Evolutionary conservation across 768 basidiomycete genomes (phyloP).

Genomic region (Leccinum barrowsii): DNA sequence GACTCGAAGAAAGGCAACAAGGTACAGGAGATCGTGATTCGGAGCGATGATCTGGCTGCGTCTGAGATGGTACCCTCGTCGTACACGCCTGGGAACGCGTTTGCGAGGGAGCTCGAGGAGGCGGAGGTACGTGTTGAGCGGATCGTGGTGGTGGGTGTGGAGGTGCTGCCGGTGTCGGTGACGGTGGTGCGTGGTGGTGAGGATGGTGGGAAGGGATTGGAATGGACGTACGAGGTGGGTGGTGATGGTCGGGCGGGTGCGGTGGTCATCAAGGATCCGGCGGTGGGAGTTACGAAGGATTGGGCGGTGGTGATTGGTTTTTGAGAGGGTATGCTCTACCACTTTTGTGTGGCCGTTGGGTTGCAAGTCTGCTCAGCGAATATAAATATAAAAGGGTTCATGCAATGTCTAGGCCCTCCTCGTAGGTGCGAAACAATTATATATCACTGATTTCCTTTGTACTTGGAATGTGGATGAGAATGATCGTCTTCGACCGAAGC

Average conservation of each 20-base stretch:
- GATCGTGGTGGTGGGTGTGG: conserved; percentile 74
- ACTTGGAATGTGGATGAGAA: not conserved
- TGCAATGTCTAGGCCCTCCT: not conserved
- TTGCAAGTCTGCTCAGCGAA: not conserved
- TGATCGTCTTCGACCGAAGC: not conserved
- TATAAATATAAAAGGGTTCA: not conserved
- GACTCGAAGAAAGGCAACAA: not conserved
- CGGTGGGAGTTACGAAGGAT: conserved; percentile 51
- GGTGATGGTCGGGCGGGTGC: conserved; percentile 56
- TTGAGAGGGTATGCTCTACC: conserved; percentile 1
- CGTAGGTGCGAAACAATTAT: not conserved
- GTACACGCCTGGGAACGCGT: conserved; percentile 61
- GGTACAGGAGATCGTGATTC: conserved; percentile 41
- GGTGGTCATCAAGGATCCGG: conserved; percentile 76
- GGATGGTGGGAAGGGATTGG: conserved; percentile 38
- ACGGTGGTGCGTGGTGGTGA: conserved; percentile 47
- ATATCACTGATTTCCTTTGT: not conserved
- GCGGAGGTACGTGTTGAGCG: conserved; percentile 73
- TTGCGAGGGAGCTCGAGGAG: conserved; percentile 54
- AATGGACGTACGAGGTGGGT: conserved; percentile 68
- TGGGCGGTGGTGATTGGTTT: conserved; percentile 53
- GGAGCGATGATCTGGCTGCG: conserved; percentile 57
- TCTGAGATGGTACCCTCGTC: conserved; percentile 38
- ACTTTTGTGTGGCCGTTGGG: not conserved
- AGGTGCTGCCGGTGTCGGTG: conserved; percentile 51